Evolutionary conservation across 495 filamentous ascomycete species (phyloP), one percentile per base, ranked within the genome.

Genomic region (Choiromyces venosus): DNA sequence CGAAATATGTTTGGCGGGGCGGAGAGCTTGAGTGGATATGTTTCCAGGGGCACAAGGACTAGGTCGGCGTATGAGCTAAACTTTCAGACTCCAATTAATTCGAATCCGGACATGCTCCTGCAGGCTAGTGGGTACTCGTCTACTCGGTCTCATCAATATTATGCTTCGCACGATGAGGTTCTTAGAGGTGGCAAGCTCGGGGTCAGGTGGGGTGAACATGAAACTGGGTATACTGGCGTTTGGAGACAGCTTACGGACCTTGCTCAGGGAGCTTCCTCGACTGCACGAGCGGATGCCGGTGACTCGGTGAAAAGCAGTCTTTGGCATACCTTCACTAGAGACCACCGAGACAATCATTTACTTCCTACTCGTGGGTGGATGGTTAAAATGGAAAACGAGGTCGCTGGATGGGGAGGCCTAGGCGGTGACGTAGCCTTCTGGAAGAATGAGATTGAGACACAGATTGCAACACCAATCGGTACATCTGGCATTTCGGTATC

Each of bases 1-100:
- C 90, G 96, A 66, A 99, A 99, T 83, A 87, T 99, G 61, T 94
- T 98, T 79, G 95, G 95, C 52, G 96, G 96, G 37, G 94, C 95
- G 21, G 95, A 99, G 83, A 89, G 88, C n/a, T 82, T 98, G 71
- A 91, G 88, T 75, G 85, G 84, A 6, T 82, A 96, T 65, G 93
- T 95, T 79, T 94, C 92, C 21, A 83, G 93, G 37, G 95, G 95
- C 37, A 97, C 93, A 42, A 87, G 95, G 38, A 97, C 95, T 19
- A 86, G 93, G 42, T 93, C 92, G 19, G 90, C 94, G 37, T 98
- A 97, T 83, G 90, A 91, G 77, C 90, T 91, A 70, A 88, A 86
- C 71, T 93, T 98, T 74, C 88, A 91, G 56, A 87, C 93, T 0
- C 95, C 95, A 0, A 83, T 98, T 66, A 83, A 89, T 35, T 90